Percentiles rank a stretch among this genome's conserved stretches.
Evolutionary conservation across 257 asterid genomes (phyloP).

Genomic region (Solanum sitiens): DNA sequence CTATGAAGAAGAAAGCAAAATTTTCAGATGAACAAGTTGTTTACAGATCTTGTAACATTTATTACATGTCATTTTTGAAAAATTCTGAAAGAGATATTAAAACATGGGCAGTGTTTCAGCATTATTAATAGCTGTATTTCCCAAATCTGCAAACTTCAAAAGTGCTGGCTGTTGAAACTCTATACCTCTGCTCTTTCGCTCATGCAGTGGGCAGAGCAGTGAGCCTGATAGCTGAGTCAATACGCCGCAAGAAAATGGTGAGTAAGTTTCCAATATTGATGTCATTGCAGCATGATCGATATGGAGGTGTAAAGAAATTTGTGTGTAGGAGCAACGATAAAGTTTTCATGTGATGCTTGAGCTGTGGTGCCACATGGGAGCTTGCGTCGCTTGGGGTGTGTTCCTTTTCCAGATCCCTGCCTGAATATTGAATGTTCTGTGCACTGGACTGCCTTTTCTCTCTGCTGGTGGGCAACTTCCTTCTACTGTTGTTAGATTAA

Average conservation of each 20-base stretch:
- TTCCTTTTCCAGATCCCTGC: background rate
- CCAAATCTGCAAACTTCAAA: background rate
- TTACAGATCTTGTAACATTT: background rate
- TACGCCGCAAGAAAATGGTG: background rate
- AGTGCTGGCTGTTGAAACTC: background rate
- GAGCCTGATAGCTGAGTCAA: background rate
- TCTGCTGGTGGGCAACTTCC: background rate
- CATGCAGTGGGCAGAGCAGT: background rate
- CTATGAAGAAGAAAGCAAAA: background rate
- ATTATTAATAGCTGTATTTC: background rate
- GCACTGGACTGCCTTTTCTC: background rate
- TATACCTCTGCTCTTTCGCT: background rate
- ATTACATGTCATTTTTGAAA: background rate
- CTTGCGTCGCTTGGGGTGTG: too few species aligned
- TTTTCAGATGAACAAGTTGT: background rate
- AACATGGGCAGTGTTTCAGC: background rate
- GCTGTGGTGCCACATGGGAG: background rate
- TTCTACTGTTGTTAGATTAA: too few species aligned
- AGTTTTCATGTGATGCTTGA: background rate
- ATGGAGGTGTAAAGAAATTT: background rate
- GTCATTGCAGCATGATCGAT: background rate
- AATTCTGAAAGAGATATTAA: background rate
- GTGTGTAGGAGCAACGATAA: background rate
- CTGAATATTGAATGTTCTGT: background rate
- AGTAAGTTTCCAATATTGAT: background rate